A percentile compares a stretch with the other conserved stretches of the same genome.
Evolutionary conservation across 306 rosid genomes (phyloP).

Genomic region (Cyclanthera cordifolia): DNA sequence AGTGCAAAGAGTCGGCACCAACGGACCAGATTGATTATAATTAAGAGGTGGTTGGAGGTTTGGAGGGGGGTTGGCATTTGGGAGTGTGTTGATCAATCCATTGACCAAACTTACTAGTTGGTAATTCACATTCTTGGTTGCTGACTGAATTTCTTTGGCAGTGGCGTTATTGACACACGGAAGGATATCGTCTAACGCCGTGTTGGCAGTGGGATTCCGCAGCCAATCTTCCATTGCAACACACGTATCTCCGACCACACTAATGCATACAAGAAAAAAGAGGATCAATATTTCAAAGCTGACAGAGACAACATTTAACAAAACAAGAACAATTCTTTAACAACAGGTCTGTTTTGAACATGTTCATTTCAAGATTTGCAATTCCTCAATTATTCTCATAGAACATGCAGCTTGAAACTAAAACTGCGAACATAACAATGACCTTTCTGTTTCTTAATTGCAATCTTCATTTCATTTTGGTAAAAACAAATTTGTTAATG

Average conservation of each 20-base stretch:
- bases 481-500: background rate
- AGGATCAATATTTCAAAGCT: background rate
- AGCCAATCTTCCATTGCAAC: conserved; percentile 86
- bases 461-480: no score
- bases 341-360: background rate
- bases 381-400: no score
- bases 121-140: conserved; percentile 7
- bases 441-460: no score
- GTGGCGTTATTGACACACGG: conserved; percentile 15
- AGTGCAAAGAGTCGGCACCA: conserved; percentile 52
- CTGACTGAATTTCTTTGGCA: conserved; percentile 9
- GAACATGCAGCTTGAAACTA: no score
- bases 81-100: conserved; percentile 5
- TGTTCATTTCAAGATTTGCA: background rate
- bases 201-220: conserved; percentile 40
- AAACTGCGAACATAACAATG: no score
- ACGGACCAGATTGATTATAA: conserved; percentile 59
- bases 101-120: conserved; percentile 13
- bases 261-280: conserved; percentile 15
- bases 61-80: conserved; percentile 25
- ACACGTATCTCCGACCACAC: conserved; percentile 64
- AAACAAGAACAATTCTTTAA: background rate
- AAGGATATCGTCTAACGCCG: conserved; percentile 17
- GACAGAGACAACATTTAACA: conserved; percentile 1
- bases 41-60: conserved; percentile 13